phyloP scores from a whole-genome alignment of 176 grass and related monocot species.

The Bonia amplexicaulis region DNA sequence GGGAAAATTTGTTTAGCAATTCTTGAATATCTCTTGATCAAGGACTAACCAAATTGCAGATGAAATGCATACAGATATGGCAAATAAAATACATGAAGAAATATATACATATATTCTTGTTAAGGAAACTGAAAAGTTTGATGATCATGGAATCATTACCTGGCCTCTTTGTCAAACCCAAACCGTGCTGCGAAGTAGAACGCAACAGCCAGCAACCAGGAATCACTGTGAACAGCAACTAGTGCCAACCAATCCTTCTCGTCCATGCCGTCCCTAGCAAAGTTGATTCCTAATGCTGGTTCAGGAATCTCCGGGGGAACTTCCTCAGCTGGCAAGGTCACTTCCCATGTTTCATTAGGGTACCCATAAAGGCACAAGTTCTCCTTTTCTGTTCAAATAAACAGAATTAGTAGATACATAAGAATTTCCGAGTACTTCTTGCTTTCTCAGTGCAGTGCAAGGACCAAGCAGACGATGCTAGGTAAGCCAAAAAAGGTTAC shows the following conservation, averaged over 20 bases:
- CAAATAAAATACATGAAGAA: conserved; percentile 19
- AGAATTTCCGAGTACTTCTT: not conserved
- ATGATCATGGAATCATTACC: conserved; percentile 49
- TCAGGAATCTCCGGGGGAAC: conserved; percentile 95
- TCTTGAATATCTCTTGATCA: conserved; percentile 8
- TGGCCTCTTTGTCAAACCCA: conserved; percentile 92
- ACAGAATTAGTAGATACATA: conserved; percentile 17
- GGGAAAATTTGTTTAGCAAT: not conserved
- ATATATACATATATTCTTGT: not conserved
- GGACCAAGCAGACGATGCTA: not conserved
- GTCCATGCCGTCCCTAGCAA: conserved; percentile 93
- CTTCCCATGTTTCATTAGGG: conserved; percentile 95
- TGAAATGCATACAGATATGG: conserved; percentile 1
- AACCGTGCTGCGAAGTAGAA: conserved; percentile 96
- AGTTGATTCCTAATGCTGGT: conserved; percentile 92
- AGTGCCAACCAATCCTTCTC: conserved; percentile 93
- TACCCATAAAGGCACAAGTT: conserved; percentile 95
- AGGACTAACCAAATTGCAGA: not conserved
- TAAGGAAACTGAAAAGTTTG: conserved; percentile 8
- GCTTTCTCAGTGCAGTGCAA: not conserved
- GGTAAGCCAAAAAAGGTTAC: not conserved
- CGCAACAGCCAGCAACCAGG: conserved; percentile 85
- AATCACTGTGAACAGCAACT: conserved; percentile 88
- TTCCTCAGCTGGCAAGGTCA: conserved; percentile 90
- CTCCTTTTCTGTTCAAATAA: conserved; percentile 69